Evolutionary conservation across 169 alveolate species (phyloP).

Genomic region (Eimeria zaria): DNA sequence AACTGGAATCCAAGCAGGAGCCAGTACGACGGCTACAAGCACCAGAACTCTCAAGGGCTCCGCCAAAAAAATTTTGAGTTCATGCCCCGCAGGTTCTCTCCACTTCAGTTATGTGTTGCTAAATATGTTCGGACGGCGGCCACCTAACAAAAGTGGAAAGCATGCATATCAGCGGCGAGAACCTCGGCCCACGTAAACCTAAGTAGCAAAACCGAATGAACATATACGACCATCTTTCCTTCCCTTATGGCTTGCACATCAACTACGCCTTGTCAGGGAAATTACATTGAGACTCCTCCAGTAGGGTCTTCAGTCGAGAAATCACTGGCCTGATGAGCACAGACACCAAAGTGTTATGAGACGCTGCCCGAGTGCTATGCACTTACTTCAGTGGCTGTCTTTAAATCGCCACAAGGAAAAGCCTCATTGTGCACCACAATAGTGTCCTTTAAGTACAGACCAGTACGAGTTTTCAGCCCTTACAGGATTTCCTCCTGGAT

Average conservation of each 20-base stretch:
- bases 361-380: not conserved
- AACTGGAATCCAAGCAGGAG: not conserved
- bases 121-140: not conserved
- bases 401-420: no score
- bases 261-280: slow-evolving; percentile 74
- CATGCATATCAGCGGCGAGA: not conserved
- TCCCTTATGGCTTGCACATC: not conserved
- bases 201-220: slow-evolving; percentile 7
- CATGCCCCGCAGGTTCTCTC: not conserved
- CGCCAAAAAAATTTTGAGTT: slow-evolving; percentile 1
- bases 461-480: not conserved
- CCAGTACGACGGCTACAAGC: not conserved
- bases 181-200: not conserved
- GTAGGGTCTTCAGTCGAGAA: not conserved
- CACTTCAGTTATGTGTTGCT: not conserved
- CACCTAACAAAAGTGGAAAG: not conserved
- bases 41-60: not conserved
- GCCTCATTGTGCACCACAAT: not conserved
- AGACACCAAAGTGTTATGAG: not conserved
- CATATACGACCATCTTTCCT: not conserved
- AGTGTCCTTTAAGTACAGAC: not conserved
- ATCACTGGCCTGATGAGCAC: slow-evolving; percentile 34
- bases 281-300: slow-evolving; percentile 45
- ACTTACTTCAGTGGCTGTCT: not conserved
- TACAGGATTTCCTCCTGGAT: slow-evolving; percentile 52